Evolutionary conservation across 1,139 yeast genomes (phyloP), one percentile per base, ranked within the genome.

Genomic region (Geotrichum siamense): DNA sequence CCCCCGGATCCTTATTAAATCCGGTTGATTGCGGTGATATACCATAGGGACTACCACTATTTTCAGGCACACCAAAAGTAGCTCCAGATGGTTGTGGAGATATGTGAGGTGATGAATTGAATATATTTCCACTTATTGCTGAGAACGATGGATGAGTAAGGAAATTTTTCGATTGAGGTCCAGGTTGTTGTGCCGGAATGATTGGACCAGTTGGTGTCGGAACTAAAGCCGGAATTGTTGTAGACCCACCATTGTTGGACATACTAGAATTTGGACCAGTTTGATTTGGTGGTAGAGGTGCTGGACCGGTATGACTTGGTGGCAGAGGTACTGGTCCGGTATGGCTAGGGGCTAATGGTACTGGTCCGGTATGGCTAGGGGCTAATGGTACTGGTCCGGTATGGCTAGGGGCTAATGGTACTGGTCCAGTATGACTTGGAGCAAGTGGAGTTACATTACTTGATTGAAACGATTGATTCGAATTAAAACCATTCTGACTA

Each of bases 391-490:
- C 25, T 6, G 47, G 40, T 5, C 43, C 43, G 23, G 37, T 33
- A 32, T 31, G 34, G 33, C 35, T 34, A 17, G 28, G 37, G 9
- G 43, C 31, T 9, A 39, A 29, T 16, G 47, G 47, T n/a, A 33
- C 17, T 3, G 33, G 39, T 20, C 47, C 19, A 13, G 30, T 39
- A 21, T 47, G 44, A 8, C 47, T 48, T 6, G 50, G 50, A 28
- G 42, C 27, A 2, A 48, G 50, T 2, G 49, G 49, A 5, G 50
- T 39, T 28, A n/a, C n/a, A n/a, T n/a, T n/a, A n/a, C n/a, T n/a
- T n/a, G n/a, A n/a, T n/a, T n/a, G n/a, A n/a, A n/a, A n/a, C n/a
- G n/a, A n/a, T 12, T 32, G 26, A 16, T 31, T 36, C 5, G 47
- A 38, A 2, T 29, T 39, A n/a, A 22, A 13, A 22, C 20, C 23